A percentile compares a stretch with the other conserved stretches of the same genome.
Evolutionary conservation across 2,329 filamentous ascomycete species (phyloP).

Genomic region (Neospermospora avenae): DNA sequence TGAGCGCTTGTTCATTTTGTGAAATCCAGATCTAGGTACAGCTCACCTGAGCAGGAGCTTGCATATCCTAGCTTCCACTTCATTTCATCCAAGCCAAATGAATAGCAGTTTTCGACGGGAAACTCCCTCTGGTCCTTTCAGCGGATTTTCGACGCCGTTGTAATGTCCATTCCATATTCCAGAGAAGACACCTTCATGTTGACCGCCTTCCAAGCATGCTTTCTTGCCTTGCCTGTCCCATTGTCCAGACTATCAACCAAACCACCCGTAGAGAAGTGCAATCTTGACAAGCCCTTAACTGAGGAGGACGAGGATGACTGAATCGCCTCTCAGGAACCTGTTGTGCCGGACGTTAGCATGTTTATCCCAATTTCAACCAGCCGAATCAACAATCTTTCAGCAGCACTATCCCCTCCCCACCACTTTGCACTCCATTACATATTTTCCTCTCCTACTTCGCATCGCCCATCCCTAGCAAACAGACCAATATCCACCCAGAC

Average conservation of each 20-base stretch:
- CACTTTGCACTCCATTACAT: neutral
- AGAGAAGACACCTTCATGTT: constrained; percentile 22
- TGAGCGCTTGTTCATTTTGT: neutral
- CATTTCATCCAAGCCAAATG: neutral
- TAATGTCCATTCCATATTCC: constrained; percentile 24
- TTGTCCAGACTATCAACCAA: neutral
- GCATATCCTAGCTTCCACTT: neutral
- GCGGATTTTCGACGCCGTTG: constrained; percentile 32
- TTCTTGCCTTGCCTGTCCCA: constrained; percentile 18
- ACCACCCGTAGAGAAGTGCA: constrained; percentile 13
- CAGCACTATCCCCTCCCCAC: neutral
- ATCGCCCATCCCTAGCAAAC: neutral
- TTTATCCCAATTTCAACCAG: neutral
- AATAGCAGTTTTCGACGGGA: neutral
- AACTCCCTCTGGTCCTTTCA: constrained; percentile 20
- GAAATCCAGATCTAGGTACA: neutral
- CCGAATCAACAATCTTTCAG: neutral
- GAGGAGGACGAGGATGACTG: constrained; percentile 37
- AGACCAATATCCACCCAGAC: neutral
- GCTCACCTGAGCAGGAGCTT: neutral
- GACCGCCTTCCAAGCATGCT: neutral
- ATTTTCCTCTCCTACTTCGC: neutral
- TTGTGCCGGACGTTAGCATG: constrained; percentile 7
- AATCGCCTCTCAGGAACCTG: constrained; percentile 39
- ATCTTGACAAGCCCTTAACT: constrained; percentile 27